A percentile compares a stretch with the other conserved stretches of the same genome.
Conservation (phyloP, 208 protist genomes). For the Leishmania aethiopica region DNA sequence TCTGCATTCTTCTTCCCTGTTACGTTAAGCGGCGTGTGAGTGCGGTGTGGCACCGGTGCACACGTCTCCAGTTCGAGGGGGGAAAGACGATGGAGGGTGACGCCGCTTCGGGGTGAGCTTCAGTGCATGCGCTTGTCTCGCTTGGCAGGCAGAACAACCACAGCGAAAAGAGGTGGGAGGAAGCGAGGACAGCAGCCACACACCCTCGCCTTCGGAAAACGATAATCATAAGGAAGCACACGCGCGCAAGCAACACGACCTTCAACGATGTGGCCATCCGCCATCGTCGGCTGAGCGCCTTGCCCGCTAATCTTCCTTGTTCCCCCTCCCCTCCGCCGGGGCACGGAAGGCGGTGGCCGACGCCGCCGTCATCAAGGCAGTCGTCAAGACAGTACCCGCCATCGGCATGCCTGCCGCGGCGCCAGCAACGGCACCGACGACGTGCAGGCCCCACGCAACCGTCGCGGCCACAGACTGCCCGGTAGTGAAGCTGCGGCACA, state of each 20-base stretch:
- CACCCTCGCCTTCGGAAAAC: not conserved
- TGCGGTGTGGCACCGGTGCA: not conserved
- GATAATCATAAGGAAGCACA: not conserved
- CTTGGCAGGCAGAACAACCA: not conserved
- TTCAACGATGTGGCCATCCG: not conserved
- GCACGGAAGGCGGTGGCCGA: constrained; percentile 7
- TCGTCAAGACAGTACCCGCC: constrained; percentile 6
- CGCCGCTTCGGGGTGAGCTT: not conserved
- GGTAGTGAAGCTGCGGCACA: constrained; percentile 45
- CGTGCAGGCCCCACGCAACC: constrained; percentile 15
- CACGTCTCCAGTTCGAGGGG: not conserved
- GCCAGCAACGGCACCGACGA: constrained; percentile 16
- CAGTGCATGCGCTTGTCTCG: not conserved
- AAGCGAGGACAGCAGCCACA: not conserved
- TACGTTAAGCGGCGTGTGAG: not conserved
- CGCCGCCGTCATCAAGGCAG: constrained; percentile 12
- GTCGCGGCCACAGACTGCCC: constrained; percentile 1
- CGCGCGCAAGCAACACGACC: not conserved
- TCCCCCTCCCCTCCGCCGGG: not conserved
- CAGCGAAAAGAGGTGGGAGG: not conserved
- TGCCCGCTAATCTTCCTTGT: constrained; percentile 8
- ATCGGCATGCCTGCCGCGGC: constrained; percentile 13
- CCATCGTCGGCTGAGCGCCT: not conserved
- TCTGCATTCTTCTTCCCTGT: not conserved
- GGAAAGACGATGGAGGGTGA: not conserved